These are phyloP conservation scores for Bretschneidera sinensis DNA, from an alignment of 345 rosid genomes.

Conservation along the genomic window DNA sequence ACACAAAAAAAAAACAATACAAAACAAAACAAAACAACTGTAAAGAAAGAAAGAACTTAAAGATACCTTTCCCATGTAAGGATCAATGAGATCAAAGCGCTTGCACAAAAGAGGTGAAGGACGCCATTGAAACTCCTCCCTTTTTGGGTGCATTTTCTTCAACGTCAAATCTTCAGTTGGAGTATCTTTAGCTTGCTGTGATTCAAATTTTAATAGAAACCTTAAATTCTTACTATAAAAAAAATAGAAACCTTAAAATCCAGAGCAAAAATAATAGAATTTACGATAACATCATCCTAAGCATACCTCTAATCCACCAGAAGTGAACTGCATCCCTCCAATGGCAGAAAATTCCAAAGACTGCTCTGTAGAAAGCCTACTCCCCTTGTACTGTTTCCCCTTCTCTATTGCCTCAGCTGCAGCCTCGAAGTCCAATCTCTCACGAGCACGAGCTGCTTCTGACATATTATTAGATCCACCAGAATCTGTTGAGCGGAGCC, in stretches of 20 bases:
- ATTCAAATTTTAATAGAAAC: slow-evolving; percentile 16
- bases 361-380: slow-evolving; percentile 33
- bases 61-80: slow-evolving; percentile 88
- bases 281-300: slow-evolving; percentile 8
- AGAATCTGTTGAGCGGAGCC: slow-evolving; percentile 61
- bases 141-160: slow-evolving; percentile 55
- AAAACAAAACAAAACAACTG: neutral
- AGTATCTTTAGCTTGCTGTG: slow-evolving; percentile 50
- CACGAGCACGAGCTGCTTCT: slow-evolving; percentile 90
- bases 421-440: slow-evolving; percentile 94
- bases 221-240: neutral
- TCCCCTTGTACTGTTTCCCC: slow-evolving; percentile 50
- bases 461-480: slow-evolving; percentile 60
- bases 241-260: slow-evolving; percentile 1
- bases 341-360: slow-evolving; percentile 42
- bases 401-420: slow-evolving; percentile 89
- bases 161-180: slow-evolving; percentile 42
- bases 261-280: slow-evolving; percentile 14
- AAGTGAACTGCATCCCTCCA: slow-evolving; percentile 69
- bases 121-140: slow-evolving; percentile 94
- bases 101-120: slow-evolving; percentile 88
- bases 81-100: slow-evolving; percentile 95
- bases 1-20: slow-evolving; percentile 9
- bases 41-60: neutral
- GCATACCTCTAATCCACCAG: slow-evolving; percentile 73